Evolutionary conservation across 1,139 yeast species (phyloP).

Genomic region (Candida sp.): DNA sequence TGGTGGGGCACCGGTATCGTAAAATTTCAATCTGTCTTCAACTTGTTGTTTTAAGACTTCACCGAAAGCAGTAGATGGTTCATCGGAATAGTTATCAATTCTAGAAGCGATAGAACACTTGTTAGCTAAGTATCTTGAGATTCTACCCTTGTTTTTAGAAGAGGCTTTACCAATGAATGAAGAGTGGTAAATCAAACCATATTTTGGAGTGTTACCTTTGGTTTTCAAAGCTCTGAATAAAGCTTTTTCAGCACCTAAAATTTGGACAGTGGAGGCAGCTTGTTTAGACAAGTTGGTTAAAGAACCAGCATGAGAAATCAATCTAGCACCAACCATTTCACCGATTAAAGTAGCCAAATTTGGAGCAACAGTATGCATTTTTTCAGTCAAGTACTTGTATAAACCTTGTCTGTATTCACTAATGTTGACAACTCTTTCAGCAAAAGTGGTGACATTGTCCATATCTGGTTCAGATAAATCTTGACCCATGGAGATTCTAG

Average conservation of each 20-base stretch:
- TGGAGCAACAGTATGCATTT: slow-evolving; percentile 99
- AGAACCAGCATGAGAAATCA: slow-evolving; percentile 98
- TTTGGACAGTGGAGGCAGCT: slow-evolving; percentile 98
- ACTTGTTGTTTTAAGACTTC: slow-evolving; percentile 91
- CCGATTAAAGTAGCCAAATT: slow-evolving; percentile 94
- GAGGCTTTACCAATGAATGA: slow-evolving; percentile 97
- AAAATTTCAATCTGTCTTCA: slow-evolving; percentile 94
- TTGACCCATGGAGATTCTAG: slow-evolving; percentile 98
- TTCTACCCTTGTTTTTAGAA: slow-evolving; percentile 98
- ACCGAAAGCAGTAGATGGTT: slow-evolving; percentile 86
- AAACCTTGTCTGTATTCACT: slow-evolving; percentile 94
- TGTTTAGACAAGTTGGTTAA: slow-evolving; percentile 92
- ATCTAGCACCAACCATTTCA: slow-evolving; percentile 97
- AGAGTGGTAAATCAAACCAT: slow-evolving; percentile 96
- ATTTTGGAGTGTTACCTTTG: slow-evolving; percentile 97
- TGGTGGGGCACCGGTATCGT: slow-evolving; percentile 95
- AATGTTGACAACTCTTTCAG: slow-evolving; percentile 92
- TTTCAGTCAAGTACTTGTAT: slow-evolving; percentile 81
- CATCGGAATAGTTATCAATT: slow-evolving; percentile 93
- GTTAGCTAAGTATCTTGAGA: slow-evolving; percentile 97
- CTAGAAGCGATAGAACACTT: slow-evolving; percentile 99
- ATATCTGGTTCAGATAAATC: slow-evolving; percentile 90
- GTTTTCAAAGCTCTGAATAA: slow-evolving; percentile 98
- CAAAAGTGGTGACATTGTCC: slow-evolving; percentile 82
- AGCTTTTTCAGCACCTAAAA: slow-evolving; percentile 99